A percentile compares a stretch with the other conserved stretches of the same genome.
phyloP scores from a whole-genome alignment of 192 early-diverging fungal species.

The Oehlia diaphana region DNA sequence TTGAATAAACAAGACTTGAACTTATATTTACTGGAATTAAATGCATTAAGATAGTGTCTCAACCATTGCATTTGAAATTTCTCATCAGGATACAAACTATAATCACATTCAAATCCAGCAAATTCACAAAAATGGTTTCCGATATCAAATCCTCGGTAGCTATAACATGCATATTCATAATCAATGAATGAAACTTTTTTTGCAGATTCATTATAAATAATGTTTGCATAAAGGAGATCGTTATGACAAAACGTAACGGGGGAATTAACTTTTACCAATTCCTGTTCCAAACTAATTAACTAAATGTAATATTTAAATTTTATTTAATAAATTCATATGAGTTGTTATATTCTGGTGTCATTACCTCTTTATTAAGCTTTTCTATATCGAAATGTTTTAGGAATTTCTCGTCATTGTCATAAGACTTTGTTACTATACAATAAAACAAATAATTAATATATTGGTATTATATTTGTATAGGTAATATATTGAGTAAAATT shows the following conservation, averaged over 20 bases:
- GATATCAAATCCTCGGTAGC: constrained; percentile 90
- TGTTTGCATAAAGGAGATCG: constrained; percentile 88
- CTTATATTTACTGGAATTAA: constrained; percentile 36
- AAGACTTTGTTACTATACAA: constrained; percentile 57
- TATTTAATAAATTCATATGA: background rate
- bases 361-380: constrained; percentile 45
- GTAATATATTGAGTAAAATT: background rate
- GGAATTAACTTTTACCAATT: constrained; percentile 61
- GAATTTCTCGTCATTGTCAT: constrained; percentile 61
- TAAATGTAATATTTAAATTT: constrained; percentile 23
- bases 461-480: background rate
- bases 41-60: constrained; percentile 62
- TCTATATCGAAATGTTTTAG: constrained; percentile 50
- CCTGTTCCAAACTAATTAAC: constrained; percentile 52
- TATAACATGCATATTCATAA: constrained; percentile 89
- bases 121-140: constrained; percentile 96
- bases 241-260: constrained; percentile 92
- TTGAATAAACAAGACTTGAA: constrained; percentile 17
- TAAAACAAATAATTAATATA: background rate
- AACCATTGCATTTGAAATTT: constrained; percentile 76
- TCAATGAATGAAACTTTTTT: constrained; percentile 83
- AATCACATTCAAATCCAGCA: constrained; percentile 97
- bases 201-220: constrained; percentile 68
- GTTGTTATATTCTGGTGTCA: background rate
- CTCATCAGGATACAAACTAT: constrained; percentile 74